Evolutionary conservation across 2,329 filamentous ascomycete genomes (phyloP).

Genomic region (Colletotrichum eleusines): DNA sequence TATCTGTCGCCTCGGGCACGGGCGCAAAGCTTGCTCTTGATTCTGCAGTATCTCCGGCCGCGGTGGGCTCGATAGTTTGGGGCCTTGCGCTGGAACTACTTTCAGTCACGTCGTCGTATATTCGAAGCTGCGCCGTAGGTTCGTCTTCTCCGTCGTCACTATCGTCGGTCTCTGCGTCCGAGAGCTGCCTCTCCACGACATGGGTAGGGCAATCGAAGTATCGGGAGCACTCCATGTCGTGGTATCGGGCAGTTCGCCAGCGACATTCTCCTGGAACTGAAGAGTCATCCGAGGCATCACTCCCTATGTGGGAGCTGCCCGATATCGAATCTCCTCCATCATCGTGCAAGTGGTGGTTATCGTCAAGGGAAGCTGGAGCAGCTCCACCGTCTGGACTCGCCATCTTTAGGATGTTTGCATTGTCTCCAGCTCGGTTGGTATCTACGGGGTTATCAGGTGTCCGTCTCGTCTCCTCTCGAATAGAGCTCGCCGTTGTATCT

Average conservation of each 20-base stretch:
- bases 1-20: conserved; percentile 36
- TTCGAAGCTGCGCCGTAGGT: conserved; percentile 22
- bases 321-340: conserved; percentile 45
- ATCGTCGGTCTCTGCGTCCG: conserved; percentile 47
- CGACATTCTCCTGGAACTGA: conserved; percentile 48
- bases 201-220: conserved; percentile 65
- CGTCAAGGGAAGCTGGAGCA: conserved; percentile 42
- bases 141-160: conserved; percentile 24
- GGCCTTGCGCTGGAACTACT: conserved; percentile 2
- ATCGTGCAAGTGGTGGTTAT: conserved; percentile 42
- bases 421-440: conserved; percentile 21
- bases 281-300: conserved; percentile 45
- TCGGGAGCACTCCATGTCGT: conserved; percentile 59
- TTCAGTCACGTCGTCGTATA: conserved; percentile 8
- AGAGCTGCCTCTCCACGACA: conserved; percentile 53
- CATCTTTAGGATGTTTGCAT: conserved; percentile 49
- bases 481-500: conserved; percentile 5
- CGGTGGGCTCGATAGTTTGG: conserved; percentile 1
- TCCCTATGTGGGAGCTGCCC: conserved; percentile 56
- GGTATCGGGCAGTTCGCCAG: conserved; percentile 54
- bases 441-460: not conserved
- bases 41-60: conserved; percentile 14
- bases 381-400: conserved; percentile 49
- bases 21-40: conserved; percentile 38
- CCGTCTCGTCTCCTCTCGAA: not conserved